A percentile compares a stretch with the other conserved stretches of the same genome.
phyloP scores from a whole-genome alignment of 2,329 filamentous ascomycete genomes.

The Verticillium longisporum region DNA sequence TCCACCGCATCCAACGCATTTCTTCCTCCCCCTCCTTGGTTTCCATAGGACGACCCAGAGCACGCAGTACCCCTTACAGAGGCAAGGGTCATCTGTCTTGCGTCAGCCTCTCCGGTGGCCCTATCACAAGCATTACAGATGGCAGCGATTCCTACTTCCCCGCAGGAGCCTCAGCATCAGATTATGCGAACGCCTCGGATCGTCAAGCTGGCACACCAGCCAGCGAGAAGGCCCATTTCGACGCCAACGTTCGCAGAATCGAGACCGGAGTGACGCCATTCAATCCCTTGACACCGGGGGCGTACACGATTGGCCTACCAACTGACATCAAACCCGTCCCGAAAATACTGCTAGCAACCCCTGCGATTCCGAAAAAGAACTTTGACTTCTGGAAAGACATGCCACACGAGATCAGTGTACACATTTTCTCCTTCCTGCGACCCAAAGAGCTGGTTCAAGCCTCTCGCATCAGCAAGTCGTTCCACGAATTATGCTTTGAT shows the following conservation, averaged over 20 bases:
- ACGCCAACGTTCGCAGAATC: constrained; percentile 48
- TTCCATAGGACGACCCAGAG: constrained; percentile 55
- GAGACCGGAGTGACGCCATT: constrained; percentile 34
- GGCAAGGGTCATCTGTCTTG: constrained; percentile 45
- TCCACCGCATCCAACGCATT: constrained; percentile 72
- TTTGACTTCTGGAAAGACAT: constrained; percentile 73
- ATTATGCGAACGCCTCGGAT: constrained; percentile 24
- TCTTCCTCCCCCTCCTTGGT: constrained; percentile 71
- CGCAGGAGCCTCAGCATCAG: constrained; percentile 18
- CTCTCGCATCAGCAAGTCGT: constrained; percentile 71
- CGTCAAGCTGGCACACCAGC: constrained; percentile 31
- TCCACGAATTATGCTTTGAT: constrained; percentile 82
- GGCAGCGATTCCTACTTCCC: constrained; percentile 18
- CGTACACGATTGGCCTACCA: constrained; percentile 53
- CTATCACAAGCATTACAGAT: constrained; percentile 20
- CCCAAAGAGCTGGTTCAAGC: constrained; percentile 76
- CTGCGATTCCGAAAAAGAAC: constrained; percentile 8
- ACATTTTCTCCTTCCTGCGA: constrained; percentile 67
- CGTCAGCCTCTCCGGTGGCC: constrained; percentile 40
- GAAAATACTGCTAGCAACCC: constrained; percentile 7
- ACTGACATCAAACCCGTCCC: constrained; percentile 37
- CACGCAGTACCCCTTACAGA: constrained; percentile 63
- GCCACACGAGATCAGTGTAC: constrained; percentile 74
- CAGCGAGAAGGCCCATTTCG: constrained; percentile 36
- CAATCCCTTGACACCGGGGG: constrained; percentile 22